Base-by-base conservation (phyloP, 164 flowering plant species). In the Echeveria elegans region DNA sequence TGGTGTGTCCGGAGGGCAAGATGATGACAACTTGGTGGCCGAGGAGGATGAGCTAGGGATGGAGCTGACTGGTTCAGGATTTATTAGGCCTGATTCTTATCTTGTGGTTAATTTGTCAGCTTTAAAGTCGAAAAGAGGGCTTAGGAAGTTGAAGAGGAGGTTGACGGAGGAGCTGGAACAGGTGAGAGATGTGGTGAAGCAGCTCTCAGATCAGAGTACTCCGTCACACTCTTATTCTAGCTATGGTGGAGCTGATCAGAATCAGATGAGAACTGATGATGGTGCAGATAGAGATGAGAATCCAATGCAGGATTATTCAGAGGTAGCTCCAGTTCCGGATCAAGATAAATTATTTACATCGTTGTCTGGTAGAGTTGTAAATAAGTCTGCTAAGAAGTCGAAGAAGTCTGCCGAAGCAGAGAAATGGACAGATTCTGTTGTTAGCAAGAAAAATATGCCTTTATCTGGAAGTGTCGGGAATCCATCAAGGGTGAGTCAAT, bases 121-220 rank as follows among this genome's bases (percentile, higher is more conserved):
- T 56, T 56, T 56, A 32, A 56, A 67, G 26, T 70, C 81, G 6
- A 78, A 69, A 65, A 32, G 36, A 56, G 85, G 77, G 61, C 37
- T 73, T 31, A 63, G 72, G 61, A 79, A 74, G 36, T 68, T 77
- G 23, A 81, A 66, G 73, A 78, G 72, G 77, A 81, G 68, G 76
- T 60, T 85, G 34, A 53, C 48, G 69, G 38, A 64, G 37, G 87
- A 85, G 74, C 87, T 85, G 66, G 85, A 79, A 64, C 77, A 72
- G 50, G 83, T 85, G 26, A 73, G 79, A 72, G 67, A 68, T 68
- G 64, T 77, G 52, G 72, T 70, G 69, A 75, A 76, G 65, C 71
- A 64, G 71, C 69, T 85, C 58, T 77, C 82, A 60, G 72, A 65
- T n/a, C 76, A 65, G 66, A 76, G 76, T 63, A 56, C 34, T 66